Evolutionary conservation across 2,329 filamentous ascomycete species (phyloP).

Genomic region (Calonectria hawksworthii): DNA sequence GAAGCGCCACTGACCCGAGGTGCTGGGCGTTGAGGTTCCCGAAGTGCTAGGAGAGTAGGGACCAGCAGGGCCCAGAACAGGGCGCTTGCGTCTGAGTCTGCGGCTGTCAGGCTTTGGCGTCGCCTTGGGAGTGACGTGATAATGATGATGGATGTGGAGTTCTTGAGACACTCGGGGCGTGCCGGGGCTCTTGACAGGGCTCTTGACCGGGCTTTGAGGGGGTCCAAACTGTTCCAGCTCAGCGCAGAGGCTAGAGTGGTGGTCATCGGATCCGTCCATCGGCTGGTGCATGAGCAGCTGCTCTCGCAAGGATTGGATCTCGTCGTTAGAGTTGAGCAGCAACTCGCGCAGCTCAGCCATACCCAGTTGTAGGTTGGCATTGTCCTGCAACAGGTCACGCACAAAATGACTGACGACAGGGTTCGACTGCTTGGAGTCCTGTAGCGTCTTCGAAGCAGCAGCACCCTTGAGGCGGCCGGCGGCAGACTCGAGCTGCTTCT

Average conservation of each 20-base stretch:
- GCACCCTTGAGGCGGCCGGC: slow-evolving; percentile 86
- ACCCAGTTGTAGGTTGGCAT: slow-evolving; percentile 91
- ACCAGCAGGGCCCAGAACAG: slow-evolving; percentile 71
- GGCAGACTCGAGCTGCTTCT: slow-evolving; percentile 84
- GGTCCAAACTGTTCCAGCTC: slow-evolving; percentile 70
- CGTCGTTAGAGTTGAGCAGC: slow-evolving; percentile 91
- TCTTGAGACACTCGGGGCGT: slow-evolving; percentile 70
- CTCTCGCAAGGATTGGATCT: slow-evolving; percentile 88
- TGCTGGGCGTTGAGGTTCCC: slow-evolving; percentile 58
- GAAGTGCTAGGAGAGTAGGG: slow-evolving; percentile 67
- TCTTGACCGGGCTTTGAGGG: slow-evolving; percentile 31
- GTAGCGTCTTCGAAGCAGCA: slow-evolving; percentile 77
- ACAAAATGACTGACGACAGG: slow-evolving; percentile 96
- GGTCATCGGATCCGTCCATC: slow-evolving; percentile 55
- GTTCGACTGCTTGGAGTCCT: slow-evolving; percentile 69
- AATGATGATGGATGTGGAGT: slow-evolving; percentile 95
- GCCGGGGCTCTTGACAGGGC: slow-evolving; percentile 27
- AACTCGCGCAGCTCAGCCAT: slow-evolving; percentile 93
- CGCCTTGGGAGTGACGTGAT: slow-evolving; percentile 79
- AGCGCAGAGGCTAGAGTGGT: slow-evolving; percentile 73
- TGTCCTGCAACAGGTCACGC: slow-evolving; percentile 94
- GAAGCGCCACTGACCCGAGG: slow-evolving; percentile 54
- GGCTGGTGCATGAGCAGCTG: slow-evolving; percentile 87
- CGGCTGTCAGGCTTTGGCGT: slow-evolving; percentile 72
- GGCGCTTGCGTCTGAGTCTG: slow-evolving; percentile 80